These are phyloP conservation scores for Colletotrichum musicola DNA, from an alignment of 2,329 filamentous ascomycete species.

Conservation along the genomic window DNA sequence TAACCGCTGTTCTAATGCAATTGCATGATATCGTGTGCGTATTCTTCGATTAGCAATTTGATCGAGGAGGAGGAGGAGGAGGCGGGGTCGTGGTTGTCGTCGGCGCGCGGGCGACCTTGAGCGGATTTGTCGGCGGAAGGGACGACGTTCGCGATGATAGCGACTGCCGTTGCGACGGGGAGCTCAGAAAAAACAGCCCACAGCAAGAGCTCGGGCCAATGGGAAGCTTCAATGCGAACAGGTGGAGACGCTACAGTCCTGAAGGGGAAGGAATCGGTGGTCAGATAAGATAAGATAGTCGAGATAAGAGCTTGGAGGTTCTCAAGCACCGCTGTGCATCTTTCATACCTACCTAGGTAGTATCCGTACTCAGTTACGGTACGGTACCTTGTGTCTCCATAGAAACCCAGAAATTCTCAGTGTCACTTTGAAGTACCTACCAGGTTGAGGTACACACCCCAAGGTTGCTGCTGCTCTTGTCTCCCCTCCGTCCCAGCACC, in stretches of 20 bases:
- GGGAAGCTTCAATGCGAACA: constrained; percentile 11
- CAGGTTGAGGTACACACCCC: no score
- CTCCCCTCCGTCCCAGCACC: no score
- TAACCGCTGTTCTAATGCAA: not conserved
- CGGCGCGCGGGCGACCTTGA: no score
- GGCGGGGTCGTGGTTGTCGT: not conserved
- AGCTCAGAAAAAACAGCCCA: constrained; percentile 14
- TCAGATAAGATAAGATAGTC: not conserved
- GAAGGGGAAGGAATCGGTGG: not conserved
- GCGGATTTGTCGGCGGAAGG: not conserved
- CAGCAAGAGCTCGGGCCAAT: constrained; percentile 16
- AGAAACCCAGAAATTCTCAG: no score
- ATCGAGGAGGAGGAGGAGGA: no score
- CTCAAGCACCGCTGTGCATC: not conserved
- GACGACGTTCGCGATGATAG: constrained; percentile 20
- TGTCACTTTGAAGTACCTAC: no score
- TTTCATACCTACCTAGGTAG: no score
- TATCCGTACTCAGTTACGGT: no score
- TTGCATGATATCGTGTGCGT: not conserved
- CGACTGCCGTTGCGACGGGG: constrained; percentile 4
- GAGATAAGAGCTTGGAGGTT: not conserved
- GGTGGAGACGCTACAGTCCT: not conserved
- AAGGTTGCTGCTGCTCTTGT: no score
- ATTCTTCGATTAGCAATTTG: not conserved
- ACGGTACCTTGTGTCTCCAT: no score